Conservation (phyloP, 331 rosid genomes). For the Rosa hybrid region DNA sequence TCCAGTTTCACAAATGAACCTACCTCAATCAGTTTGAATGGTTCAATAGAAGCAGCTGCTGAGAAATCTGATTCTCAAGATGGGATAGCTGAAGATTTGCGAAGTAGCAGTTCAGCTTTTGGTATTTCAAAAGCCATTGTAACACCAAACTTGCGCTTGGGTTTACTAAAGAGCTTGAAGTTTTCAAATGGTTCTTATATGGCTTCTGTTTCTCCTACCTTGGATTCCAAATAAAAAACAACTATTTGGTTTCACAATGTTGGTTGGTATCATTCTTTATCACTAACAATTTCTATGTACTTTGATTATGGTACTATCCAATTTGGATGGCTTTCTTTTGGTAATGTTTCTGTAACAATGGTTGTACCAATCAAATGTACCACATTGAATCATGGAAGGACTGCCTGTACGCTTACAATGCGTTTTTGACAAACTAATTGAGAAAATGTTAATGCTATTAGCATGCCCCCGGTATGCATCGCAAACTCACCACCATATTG, state of each 20-base stretch:
- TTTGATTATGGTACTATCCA: slow-evolving; percentile 11
- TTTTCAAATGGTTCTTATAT: slow-evolving; percentile 59
- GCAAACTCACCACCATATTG: not conserved
- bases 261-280: not conserved
- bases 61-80: slow-evolving; percentile 44
- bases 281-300: not conserved
- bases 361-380: slow-evolving; percentile 3
- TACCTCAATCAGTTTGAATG: slow-evolving; percentile 60
- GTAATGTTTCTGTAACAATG: not conserved
- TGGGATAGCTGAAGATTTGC: slow-evolving; percentile 30
- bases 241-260: not conserved
- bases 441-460: not conserved
- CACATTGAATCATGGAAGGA: not conserved
- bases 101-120: slow-evolving; percentile 32
- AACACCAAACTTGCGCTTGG: slow-evolving; percentile 38
- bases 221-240: slow-evolving; percentile 5
- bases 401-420: not conserved
- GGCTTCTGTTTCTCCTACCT: slow-evolving; percentile 52
- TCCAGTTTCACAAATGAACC: slow-evolving; percentile 71
- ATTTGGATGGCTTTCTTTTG: not conserved
- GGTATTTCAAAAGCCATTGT: slow-evolving; percentile 37
- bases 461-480: too few species aligned
- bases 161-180: slow-evolving; percentile 59
- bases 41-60: slow-evolving; percentile 54
- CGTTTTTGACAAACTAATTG: not conserved